A percentile compares a stretch with the other conserved stretches of the same genome.
These are phyloP conservation scores for Kuraishia molischiana DNA, from an alignment of 805 yeast genomes.

Conservation along the genomic window DNA sequence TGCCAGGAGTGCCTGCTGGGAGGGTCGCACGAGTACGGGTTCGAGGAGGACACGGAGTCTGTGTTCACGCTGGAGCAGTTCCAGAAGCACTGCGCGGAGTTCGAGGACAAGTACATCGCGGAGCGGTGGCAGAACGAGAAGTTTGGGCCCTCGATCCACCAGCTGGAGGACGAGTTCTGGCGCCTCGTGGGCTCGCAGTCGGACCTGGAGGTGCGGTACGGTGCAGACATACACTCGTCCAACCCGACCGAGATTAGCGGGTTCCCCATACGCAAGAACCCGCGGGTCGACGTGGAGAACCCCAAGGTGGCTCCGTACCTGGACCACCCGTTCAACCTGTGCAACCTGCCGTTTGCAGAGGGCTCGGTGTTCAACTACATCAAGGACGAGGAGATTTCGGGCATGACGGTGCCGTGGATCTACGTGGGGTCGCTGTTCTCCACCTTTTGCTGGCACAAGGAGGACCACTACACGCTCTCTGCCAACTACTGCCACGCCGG, in stretches of 20 bases:
- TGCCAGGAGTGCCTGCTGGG: conserved; percentile 83
- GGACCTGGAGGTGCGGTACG: conserved; percentile 59
- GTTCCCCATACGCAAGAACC: conserved; percentile 43
- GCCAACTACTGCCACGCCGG: conserved; percentile 92
- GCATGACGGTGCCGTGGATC: conserved; percentile 95
- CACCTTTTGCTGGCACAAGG: conserved; percentile 96
- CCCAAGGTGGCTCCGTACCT: conserved; percentile 24
- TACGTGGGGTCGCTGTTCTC: conserved; percentile 84
- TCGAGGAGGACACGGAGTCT: conserved; percentile 54
- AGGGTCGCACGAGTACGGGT: conserved; percentile 73
- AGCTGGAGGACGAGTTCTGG: conserved; percentile 67
- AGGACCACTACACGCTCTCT: conserved; percentile 86
- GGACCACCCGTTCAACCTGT: conserved; percentile 66
- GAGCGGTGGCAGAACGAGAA: conserved; percentile 16
- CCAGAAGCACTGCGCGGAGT: conserved; percentile 40
- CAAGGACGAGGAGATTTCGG: conserved; percentile 57
- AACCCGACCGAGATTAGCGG: conserved; percentile 63
- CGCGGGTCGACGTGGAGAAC: conserved; percentile 10
- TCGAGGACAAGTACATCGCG: conserved; percentile 33
- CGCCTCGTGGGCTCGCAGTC: conserved; percentile 15
- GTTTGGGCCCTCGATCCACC: conserved; percentile 26
- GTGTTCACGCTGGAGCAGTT: conserved; percentile 43
- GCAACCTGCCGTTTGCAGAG: conserved; percentile 57
- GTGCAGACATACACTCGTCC: conserved; percentile 74
- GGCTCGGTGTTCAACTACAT: conserved; percentile 64